A percentile compares a stretch with the other conserved stretches of the same genome.
Evolutionary conservation across 2,329 filamentous ascomycete species (phyloP).

Genomic region (Penicillium aurantiogriseum): DNA sequence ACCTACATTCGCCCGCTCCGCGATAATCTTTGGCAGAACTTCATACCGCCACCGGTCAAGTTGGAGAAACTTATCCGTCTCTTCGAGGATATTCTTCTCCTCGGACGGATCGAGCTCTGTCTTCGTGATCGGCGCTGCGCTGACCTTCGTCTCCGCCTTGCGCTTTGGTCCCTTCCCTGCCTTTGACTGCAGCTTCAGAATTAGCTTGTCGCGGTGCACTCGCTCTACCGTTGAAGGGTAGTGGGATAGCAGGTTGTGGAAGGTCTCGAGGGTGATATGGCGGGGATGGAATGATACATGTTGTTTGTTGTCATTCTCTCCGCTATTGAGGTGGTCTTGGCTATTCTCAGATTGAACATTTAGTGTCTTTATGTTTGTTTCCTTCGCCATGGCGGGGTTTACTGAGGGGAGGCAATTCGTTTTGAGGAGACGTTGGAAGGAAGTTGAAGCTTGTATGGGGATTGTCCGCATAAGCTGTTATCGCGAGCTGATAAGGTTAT

Average conservation of each 20-base stretch:
- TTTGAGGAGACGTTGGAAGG: not conserved
- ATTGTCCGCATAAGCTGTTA: not conserved
- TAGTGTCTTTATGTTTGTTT: not conserved
- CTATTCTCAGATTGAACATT: not conserved
- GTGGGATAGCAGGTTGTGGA: conserved; percentile 25
- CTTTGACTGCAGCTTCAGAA: conserved; percentile 21
- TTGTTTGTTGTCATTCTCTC: not conserved
- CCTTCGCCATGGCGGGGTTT: not conserved
- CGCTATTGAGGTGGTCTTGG: not conserved
- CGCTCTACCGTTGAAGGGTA: conserved; percentile 30
- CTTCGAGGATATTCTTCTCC: conserved; percentile 17
- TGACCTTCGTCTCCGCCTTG: conserved; percentile 7
- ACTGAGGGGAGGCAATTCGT: not conserved
- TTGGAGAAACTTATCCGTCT: conserved; percentile 29
- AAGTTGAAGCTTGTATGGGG: not conserved
- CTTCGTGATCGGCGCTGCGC: conserved; percentile 1
- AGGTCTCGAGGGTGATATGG: conserved; percentile 28
- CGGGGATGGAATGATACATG: conserved; percentile 22
- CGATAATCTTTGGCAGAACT: conserved; percentile 29
- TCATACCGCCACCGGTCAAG: conserved; percentile 43
- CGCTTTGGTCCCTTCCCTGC: conserved; percentile 14
- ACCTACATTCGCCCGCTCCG: conserved; percentile 7
- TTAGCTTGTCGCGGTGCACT: conserved; percentile 25
- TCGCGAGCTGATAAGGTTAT: not conserved
- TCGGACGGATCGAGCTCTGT: conserved; percentile 3